Evolutionary conservation across 2,329 filamentous ascomycete genomes (phyloP).

Genomic region (Botryotinia convoluta): DNA sequence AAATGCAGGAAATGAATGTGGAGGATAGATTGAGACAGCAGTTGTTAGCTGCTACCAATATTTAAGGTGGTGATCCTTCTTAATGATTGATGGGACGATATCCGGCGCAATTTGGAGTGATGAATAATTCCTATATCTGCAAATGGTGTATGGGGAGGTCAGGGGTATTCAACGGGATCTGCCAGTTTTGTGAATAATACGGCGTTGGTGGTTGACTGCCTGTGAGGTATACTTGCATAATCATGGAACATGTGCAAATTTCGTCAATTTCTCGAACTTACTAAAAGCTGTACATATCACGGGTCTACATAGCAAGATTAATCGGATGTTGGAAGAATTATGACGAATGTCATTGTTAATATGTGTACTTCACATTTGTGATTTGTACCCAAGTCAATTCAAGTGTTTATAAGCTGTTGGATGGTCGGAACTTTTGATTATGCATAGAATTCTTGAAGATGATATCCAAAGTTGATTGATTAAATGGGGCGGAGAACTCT

Average conservation of each 20-base stretch:
- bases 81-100: not conserved
- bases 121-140: too few relatives aligned
- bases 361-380: not conserved
- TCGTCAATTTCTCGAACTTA: not conserved
- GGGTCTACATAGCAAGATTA: not conserved
- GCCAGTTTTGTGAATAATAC: not conserved
- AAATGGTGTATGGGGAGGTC: not conserved
- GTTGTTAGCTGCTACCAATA: constrained; percentile 14
- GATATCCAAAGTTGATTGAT: not conserved
- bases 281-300: not conserved
- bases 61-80: not conserved
- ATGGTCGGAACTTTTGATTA: not conserved
- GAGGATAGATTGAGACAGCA: constrained; percentile 20
- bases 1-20: constrained; percentile 18
- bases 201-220: not conserved
- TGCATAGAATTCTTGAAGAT: not conserved
- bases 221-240: not conserved
- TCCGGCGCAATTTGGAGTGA: not conserved
- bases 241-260: not conserved
- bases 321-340: not conserved
- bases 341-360: not conserved
- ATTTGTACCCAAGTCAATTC: not conserved
- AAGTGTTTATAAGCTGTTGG: not conserved
- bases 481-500: not conserved
- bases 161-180: not conserved